phyloP scores from a whole-genome alignment of 2,329 filamentous ascomycete genomes.

The Apiospora sp. region DNA sequence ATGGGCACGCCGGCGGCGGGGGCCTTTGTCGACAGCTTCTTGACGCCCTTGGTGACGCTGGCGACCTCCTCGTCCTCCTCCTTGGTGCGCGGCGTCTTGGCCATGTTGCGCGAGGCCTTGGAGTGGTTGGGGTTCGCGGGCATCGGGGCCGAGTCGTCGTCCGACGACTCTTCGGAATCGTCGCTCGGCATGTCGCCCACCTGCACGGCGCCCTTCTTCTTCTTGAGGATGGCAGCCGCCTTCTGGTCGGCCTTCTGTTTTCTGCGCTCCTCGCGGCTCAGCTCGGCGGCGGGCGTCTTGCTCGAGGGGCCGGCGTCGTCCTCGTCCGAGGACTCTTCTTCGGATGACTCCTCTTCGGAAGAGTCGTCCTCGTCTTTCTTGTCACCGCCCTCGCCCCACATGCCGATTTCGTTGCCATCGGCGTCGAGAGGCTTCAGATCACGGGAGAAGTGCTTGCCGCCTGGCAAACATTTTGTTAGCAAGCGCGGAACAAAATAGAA shows the following conservation, averaged over 20 bases:
- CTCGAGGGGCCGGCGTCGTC: slow-evolving; percentile 55
- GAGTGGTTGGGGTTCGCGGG: slow-evolving; percentile 94
- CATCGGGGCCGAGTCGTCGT: slow-evolving; percentile 66
- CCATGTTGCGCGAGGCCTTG: slow-evolving; percentile 72
- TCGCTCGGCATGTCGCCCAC: slow-evolving; percentile 87
- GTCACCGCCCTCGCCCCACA: slow-evolving; percentile 73
- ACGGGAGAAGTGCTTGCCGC: slow-evolving; percentile 94
- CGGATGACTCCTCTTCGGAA: slow-evolving; percentile 60
- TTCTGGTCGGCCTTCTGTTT: slow-evolving; percentile 90
- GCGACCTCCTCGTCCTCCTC: slow-evolving; percentile 62
- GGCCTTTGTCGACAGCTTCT: slow-evolving; percentile 57
- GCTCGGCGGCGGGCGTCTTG: slow-evolving; percentile 52
- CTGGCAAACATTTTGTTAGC: slow-evolving; percentile 52
- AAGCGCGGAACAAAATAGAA: not conserved
- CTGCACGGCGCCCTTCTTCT: slow-evolving; percentile 74
- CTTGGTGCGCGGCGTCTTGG: slow-evolving; percentile 49
- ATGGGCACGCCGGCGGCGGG: slow-evolving; percentile 30
- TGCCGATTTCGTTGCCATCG: slow-evolving; percentile 87
- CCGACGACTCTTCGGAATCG: slow-evolving; percentile 64
- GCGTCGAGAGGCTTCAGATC: slow-evolving; percentile 88
- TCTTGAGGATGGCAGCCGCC: slow-evolving; percentile 82
- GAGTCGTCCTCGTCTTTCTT: slow-evolving; percentile 59
- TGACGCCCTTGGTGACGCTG: slow-evolving; percentile 58
- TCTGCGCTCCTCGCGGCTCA: slow-evolving; percentile 88
- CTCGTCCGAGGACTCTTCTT: slow-evolving; percentile 55